These are phyloP conservation scores for Phytophthora capsici DNA, from an alignment of 352 stramenopile species.

Conservation along the genomic window DNA sequence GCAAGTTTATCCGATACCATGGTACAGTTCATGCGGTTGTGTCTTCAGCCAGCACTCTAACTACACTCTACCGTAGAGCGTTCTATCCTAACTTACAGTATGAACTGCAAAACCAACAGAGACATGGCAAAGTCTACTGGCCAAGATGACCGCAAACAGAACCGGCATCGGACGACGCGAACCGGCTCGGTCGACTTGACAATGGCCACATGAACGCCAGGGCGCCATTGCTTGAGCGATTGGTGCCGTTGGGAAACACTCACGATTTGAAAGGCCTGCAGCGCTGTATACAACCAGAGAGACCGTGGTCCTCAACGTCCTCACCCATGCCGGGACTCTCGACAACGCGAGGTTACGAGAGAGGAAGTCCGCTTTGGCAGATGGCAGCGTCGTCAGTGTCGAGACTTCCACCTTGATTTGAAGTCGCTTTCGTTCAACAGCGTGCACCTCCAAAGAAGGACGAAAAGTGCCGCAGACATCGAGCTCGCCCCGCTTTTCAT, in stretches of 20 bases:
- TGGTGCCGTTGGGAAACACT: slow-evolving; percentile 11
- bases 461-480: slow-evolving; percentile 9
- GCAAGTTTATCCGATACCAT: slow-evolving; percentile 1
- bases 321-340: slow-evolving; percentile 1
- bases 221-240: slow-evolving; percentile 25
- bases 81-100: too few species aligned
- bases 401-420: slow-evolving; percentile 32
- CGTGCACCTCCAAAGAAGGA: slow-evolving; percentile 29
- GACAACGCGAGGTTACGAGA: slow-evolving; percentile 12
- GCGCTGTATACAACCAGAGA: slow-evolving; percentile 19
- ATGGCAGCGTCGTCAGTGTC: slow-evolving; percentile 28
- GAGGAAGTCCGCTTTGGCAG: slow-evolving; percentile 19
- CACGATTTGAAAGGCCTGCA: slow-evolving; percentile 21
- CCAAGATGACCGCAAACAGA: background rate
- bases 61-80: too few species aligned
- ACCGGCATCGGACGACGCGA: slow-evolving; percentile 27
- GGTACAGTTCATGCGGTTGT: slow-evolving; percentile 11
- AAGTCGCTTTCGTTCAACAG: background rate
- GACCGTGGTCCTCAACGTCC: slow-evolving; percentile 22
- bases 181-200: slow-evolving; percentile 25
- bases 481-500: background rate
- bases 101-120: slow-evolving; percentile 23
- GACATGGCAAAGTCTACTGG: slow-evolving; percentile 8
- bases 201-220: slow-evolving; percentile 10
- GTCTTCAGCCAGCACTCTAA: slow-evolving; percentile 6